Base-by-base conservation (phyloP, 1,284 basidiomycete species). In the Ustilago crameri region DNA sequence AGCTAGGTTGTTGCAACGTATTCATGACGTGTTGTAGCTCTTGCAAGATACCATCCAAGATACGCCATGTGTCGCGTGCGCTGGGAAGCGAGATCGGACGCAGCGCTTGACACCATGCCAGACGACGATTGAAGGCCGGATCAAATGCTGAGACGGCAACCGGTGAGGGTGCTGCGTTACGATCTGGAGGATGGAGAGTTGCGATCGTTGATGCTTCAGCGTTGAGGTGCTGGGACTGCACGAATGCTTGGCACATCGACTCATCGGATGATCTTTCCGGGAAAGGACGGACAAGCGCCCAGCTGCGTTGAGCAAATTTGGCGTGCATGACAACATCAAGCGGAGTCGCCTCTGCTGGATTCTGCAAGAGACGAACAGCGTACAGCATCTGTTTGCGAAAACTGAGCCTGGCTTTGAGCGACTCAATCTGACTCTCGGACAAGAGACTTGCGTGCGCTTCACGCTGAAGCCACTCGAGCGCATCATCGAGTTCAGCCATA, bases 41-140 rank as follows among this genome's bases (percentile, higher is more conserved):
- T 43, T 88, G 85, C 3, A 92, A 67, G 9, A 91, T 79, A 0
- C 76, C 82, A 5, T 84, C 81, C 2, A 92, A 68, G 0, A 85
- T 83, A 17, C 85, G 74, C 88, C 90, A 92, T 0, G 87, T 87
- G 3, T 86, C 81, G 14, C 85, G 82, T 43, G 87, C 84, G 1
- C 85, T 71, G 0, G 88, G 88, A 0, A 90, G 78, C 4, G 86
- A 82, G 17, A 91, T 84, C 3, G 88, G 84, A 15, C 89, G 88
- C 8, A 91, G 87, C 0, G 93, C 93, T 79, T 92, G 89, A 63
- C 88, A 89, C 37, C 89, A 90, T 24, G 89, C 89, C 0, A 94
- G 85, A 46, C 87, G 86, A 7, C 91, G 88, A 2, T 88, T 87
- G 47, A 92, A 88, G 40, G 88, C 85, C 4, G 90, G 88, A 78